Percentiles rank a stretch among this genome's conserved stretches.
These are phyloP conservation scores for Seiridium cupressi DNA, from an alignment of 2,329 filamentous ascomycete genomes.

Conservation along the genomic window DNA sequence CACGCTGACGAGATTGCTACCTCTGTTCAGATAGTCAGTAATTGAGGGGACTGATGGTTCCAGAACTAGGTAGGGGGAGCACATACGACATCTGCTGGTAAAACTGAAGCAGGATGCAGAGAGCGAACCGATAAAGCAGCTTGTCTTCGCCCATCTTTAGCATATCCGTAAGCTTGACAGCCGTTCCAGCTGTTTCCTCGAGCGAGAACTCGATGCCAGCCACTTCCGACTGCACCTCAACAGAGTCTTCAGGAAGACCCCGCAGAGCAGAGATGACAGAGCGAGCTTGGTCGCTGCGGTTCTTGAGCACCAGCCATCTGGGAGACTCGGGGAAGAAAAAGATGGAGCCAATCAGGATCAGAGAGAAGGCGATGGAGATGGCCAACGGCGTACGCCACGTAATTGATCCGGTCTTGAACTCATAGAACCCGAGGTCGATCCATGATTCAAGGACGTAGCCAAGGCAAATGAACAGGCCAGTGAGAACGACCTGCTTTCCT, in stretches of 20 bases:
- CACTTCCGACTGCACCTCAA: slow-evolving; percentile 36
- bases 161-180: slow-evolving; percentile 38
- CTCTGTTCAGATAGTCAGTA: slow-evolving; percentile 23
- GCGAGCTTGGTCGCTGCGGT: slow-evolving; percentile 25
- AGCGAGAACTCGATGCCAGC: slow-evolving; percentile 46
- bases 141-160: slow-evolving; percentile 49
- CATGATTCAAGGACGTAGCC: slow-evolving; percentile 39
- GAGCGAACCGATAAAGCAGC: slow-evolving; percentile 47
- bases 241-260: slow-evolving; percentile 17
- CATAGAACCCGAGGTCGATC: slow-evolving; percentile 44
- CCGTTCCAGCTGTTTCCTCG: slow-evolving; percentile 36
- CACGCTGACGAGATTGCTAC: slow-evolving; percentile 46
- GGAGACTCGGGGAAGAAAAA: slow-evolving; percentile 34
- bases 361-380: slow-evolving; percentile 27
- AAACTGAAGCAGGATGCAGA: slow-evolving; percentile 49
- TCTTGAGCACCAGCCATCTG: slow-evolving; percentile 32
- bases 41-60: neutral
- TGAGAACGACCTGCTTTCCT: slow-evolving; percentile 38
- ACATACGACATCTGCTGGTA: slow-evolving; percentile 44
- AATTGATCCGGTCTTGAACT: slow-evolving; percentile 20
- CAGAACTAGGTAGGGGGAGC: no score
- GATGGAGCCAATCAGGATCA: slow-evolving; percentile 25
- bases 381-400: slow-evolving; percentile 34
- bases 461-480: slow-evolving; percentile 33
- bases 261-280: slow-evolving; percentile 27